A percentile compares a stretch with the other conserved stretches of the same genome.
phyloP scores from a whole-genome alignment of 345 rosid species.

The Melastoma malabathricum region DNA sequence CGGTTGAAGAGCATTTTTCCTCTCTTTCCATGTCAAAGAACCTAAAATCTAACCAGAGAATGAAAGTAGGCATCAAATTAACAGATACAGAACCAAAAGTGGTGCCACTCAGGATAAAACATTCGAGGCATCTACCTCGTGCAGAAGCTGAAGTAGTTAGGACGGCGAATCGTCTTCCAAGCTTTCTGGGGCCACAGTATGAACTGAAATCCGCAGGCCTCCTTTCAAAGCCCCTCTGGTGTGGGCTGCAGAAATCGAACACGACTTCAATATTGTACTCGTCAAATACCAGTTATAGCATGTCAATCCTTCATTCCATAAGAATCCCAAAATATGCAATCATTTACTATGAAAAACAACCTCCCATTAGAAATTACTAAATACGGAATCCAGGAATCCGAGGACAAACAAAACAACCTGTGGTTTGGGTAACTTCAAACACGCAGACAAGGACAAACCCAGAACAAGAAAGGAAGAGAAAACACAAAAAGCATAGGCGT shows the following conservation, averaged over 20 bases:
- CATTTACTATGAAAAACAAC: no score
- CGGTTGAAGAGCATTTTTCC: slow-evolving; percentile 36
- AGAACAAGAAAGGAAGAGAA: no score
- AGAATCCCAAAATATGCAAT: not conserved
- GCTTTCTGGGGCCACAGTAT: slow-evolving; percentile 12
- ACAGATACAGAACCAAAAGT: slow-evolving; percentile 5
- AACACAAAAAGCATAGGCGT: no score
- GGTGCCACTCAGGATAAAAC: not conserved
- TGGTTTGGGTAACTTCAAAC: no score
- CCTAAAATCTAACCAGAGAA: slow-evolving; percentile 34
- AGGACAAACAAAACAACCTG: no score
- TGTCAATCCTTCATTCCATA: not conserved
- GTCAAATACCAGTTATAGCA: no score
- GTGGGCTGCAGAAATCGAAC: slow-evolving; percentile 20
- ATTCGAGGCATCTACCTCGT: slow-evolving; percentile 22
- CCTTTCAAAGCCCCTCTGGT: slow-evolving; percentile 12
- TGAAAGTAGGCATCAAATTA: slow-evolving; percentile 3
- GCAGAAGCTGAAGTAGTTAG: slow-evolving; percentile 42
- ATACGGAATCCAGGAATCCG: no score
- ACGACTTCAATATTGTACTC: not conserved
- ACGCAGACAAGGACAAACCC: no score
- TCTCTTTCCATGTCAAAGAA: slow-evolving; percentile 26
- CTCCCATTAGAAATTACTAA: no score
- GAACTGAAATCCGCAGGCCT: slow-evolving; percentile 13
- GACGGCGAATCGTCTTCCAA: slow-evolving; percentile 15